Evolutionary conservation across 1,139 yeast genomes (phyloP).

Genomic region (Pichia sp.): DNA sequence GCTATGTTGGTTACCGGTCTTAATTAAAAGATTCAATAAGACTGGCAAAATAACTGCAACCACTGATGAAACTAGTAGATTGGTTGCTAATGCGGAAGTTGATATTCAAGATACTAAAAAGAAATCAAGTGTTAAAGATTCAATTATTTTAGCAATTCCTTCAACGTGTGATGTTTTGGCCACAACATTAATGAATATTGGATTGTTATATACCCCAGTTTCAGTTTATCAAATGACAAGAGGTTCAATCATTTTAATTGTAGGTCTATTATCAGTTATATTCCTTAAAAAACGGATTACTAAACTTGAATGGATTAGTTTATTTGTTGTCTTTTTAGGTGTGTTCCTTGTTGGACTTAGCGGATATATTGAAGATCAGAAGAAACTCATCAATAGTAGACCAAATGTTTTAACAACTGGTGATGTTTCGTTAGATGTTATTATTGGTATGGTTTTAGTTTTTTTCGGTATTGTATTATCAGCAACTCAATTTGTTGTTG

Average conservation of each 20-base stretch:
- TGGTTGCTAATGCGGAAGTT: not conserved
- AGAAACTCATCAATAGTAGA: not conserved
- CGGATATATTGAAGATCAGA: slow-evolving; percentile 33
- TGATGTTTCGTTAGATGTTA: slow-evolving; percentile 27
- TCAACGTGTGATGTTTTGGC: slow-evolving; percentile 67
- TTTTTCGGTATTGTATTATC: slow-evolving; percentile 59
- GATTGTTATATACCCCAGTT: slow-evolving; percentile 71
- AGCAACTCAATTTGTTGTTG: slow-evolving; percentile 73
- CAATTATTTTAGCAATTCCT: slow-evolving; percentile 47
- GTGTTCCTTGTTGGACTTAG: slow-evolving; percentile 69
- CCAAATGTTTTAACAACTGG: not conserved
- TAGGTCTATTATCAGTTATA: slow-evolving; percentile 62
- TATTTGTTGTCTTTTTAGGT: slow-evolving; percentile 56
- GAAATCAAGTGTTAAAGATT: slow-evolving; percentile 18
- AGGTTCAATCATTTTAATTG: slow-evolving; percentile 72
- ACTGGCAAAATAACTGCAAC: not conserved
- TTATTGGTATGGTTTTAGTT: slow-evolving; percentile 54
- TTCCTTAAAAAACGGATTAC: slow-evolving; percentile 53
- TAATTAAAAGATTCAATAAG: slow-evolving; percentile 5
- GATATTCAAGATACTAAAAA: slow-evolving; percentile 1
- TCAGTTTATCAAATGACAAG: slow-evolving; percentile 81
- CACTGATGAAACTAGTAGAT: not conserved
- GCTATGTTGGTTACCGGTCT: slow-evolving; percentile 42
- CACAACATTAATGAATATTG: slow-evolving; percentile 72
- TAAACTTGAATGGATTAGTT: slow-evolving; percentile 62